Conservation (phyloP, 306 rosid species). For the Vigna angularis region DNA sequence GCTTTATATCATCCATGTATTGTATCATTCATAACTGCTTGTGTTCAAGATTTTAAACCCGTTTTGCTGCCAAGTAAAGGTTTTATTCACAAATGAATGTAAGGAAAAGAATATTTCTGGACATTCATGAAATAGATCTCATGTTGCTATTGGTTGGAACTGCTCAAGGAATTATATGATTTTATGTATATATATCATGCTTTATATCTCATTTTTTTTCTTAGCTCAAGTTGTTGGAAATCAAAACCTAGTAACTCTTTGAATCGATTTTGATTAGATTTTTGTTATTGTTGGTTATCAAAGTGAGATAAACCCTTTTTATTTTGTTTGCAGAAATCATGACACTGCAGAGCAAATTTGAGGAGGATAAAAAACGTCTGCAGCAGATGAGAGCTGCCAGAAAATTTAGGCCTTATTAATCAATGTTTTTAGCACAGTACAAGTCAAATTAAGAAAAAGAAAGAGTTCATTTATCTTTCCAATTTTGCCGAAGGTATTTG, state of each 20-base stretch:
- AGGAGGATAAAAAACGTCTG: slow-evolving; percentile 80
- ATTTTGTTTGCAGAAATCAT: slow-evolving; percentile 73
- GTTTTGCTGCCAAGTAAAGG: background rate
- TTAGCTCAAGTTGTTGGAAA: background rate
- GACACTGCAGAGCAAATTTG: slow-evolving; percentile 84
- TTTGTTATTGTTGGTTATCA: background rate
- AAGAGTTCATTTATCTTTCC: slow-evolving; percentile 5
- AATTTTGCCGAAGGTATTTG: slow-evolving; percentile 2
- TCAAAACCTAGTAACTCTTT: background rate
- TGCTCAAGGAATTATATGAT: background rate
- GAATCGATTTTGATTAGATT: background rate
- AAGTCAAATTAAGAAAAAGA: background rate
- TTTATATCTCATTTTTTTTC: background rate
- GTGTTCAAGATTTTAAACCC: background rate
- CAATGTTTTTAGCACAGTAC: background rate
- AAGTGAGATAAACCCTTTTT: slow-evolving; percentile 37
- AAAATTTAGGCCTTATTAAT: slow-evolving; percentile 86
- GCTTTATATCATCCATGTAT: background rate
- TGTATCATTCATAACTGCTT: slow-evolving; percentile 2
- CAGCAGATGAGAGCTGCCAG: slow-evolving; percentile 88
- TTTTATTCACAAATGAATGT: background rate
- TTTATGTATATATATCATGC: background rate
- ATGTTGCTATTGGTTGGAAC: background rate
- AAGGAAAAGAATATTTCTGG: background rate
- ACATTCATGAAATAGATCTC: background rate